These are phyloP conservation scores for Trapa bicornis DNA, from an alignment of 345 rosid genomes.

Conservation along the genomic window DNA sequence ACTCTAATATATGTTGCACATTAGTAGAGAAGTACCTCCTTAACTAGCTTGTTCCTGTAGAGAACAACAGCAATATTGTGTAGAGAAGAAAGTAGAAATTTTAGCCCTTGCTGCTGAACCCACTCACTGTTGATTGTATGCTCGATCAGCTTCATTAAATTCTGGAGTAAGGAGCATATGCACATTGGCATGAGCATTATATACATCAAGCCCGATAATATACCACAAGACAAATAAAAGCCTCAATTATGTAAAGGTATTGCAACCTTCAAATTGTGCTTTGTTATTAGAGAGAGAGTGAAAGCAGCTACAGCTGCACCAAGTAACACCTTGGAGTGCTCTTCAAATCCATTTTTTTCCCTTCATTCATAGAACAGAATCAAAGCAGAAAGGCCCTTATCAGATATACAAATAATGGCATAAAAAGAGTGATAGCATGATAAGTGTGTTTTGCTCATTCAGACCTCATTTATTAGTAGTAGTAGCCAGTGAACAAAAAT, in stretches of 20 bases:
- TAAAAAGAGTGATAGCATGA: too few relatives aligned
- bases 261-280: slow-evolving; percentile 46
- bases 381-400: slow-evolving; percentile 7
- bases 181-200: not conserved
- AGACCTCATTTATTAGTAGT: too few relatives aligned
- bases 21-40: slow-evolving; percentile 41
- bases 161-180: slow-evolving; percentile 30
- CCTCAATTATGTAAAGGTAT: slow-evolving; percentile 2
- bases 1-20: not conserved
- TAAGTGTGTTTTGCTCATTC: too few relatives aligned
- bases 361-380: slow-evolving; percentile 38
- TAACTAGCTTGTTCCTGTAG: slow-evolving; percentile 48
- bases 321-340: slow-evolving; percentile 28
- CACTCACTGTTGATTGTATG: slow-evolving; percentile 44
- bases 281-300: slow-evolving; percentile 44
- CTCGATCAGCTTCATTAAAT: slow-evolving; percentile 30
- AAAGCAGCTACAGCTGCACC: slow-evolving; percentile 59
- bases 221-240: not conserved
- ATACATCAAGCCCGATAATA: not conserved
- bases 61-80: slow-evolving; percentile 53
- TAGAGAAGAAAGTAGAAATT: slow-evolving; percentile 41
- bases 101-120: slow-evolving; percentile 58
- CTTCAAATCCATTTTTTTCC: slow-evolving; percentile 33
- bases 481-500: too few relatives aligned
- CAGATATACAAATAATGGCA: not conserved